A percentile compares a stretch with the other conserved stretches of the same genome.
These are phyloP conservation scores for Aspergillus felis DNA, from an alignment of 2,329 filamentous ascomycete genomes.

Conservation along the genomic window DNA sequence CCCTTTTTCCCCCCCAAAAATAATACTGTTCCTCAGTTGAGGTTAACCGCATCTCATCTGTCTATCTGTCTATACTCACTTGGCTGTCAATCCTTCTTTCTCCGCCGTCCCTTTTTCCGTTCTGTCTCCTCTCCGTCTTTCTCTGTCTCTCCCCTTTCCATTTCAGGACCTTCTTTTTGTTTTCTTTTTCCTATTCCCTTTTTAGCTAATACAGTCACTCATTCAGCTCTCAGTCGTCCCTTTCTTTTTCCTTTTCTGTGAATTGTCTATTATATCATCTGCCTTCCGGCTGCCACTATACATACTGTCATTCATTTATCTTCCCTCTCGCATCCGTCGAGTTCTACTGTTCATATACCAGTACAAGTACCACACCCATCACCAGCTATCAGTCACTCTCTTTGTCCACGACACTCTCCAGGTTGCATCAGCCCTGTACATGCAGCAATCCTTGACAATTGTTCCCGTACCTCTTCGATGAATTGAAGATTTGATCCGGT, in stretches of 20 bases:
- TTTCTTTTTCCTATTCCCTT: constrained; percentile 8
- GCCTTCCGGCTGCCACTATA: constrained; percentile 13
- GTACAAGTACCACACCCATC: not conserved
- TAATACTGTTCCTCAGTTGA: constrained; percentile 6
- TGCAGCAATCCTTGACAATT: no score
- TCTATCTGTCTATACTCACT: constrained; percentile 16
- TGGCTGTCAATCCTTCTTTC: constrained; percentile 15
- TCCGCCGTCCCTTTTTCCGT: constrained; percentile 7
- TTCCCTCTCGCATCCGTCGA: not conserved
- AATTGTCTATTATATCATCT: constrained; percentile 13
- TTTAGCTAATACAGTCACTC: constrained; percentile 9
- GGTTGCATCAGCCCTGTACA: no score
- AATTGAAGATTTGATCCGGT: constrained; percentile 1
- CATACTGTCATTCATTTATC: constrained; percentile 1
- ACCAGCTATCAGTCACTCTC: constrained; percentile 1
- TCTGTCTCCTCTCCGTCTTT: constrained; percentile 8
- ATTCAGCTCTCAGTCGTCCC: constrained; percentile 1
- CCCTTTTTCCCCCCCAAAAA: constrained; percentile 7
- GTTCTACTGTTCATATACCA: not conserved
- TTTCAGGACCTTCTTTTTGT: constrained; percentile 16
- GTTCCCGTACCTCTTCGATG: constrained; percentile 5
- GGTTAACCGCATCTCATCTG: constrained; percentile 12
- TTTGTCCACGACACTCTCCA: not conserved
- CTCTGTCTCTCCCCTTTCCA: constrained; percentile 15
- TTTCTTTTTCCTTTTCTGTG: constrained; percentile 17